Conservation (phyloP, 768 basidiomycete species). For the Boletales sp. region DNA sequence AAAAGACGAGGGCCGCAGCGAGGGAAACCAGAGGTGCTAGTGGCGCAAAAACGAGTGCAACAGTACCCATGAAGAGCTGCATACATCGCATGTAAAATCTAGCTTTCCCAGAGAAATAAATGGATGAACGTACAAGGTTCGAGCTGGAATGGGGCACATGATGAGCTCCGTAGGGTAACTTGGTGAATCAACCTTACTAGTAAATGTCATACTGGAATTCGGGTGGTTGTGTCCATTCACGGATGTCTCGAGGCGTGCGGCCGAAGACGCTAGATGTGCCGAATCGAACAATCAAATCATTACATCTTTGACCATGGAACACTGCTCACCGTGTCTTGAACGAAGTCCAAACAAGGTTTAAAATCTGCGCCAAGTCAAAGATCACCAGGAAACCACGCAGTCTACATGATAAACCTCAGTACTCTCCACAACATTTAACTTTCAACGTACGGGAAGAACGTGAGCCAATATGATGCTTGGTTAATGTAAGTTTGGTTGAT, state of each 20-base stretch:
- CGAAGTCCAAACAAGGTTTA: slow-evolving; percentile 85
- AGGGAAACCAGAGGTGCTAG: slow-evolving; percentile 87
- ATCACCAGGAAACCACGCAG: slow-evolving; percentile 92
- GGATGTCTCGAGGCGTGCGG: slow-evolving; percentile 84
- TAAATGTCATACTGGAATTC: slow-evolving; percentile 86
- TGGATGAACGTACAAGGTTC: slow-evolving; percentile 45
- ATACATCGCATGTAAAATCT: slow-evolving; percentile 6
- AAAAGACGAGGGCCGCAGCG: slow-evolving; percentile 81
- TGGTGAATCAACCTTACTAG: slow-evolving; percentile 51
- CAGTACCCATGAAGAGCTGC: slow-evolving; percentile 86
- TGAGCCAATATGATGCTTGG: slow-evolving; percentile 90
- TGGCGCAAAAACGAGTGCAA: slow-evolving; percentile 91
- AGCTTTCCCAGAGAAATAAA: neutral
- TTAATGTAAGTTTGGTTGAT: slow-evolving; percentile 90
- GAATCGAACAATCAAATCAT: neutral
- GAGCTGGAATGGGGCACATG: slow-evolving; percentile 33
- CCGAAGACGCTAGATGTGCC: slow-evolving; percentile 59
- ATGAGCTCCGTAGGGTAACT: neutral
- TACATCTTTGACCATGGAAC: neutral
- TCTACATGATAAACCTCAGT: slow-evolving; percentile 34
- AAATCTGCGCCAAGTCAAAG: slow-evolving; percentile 93
- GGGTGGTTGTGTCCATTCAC: slow-evolving; percentile 87
- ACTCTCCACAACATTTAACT: neutral
- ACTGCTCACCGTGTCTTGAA: slow-evolving; percentile 69
- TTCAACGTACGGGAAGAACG: slow-evolving; percentile 81